phyloP scores from a whole-genome alignment of 1,284 basidiomycete species.

The Bondarzewia mesenterica region DNA sequence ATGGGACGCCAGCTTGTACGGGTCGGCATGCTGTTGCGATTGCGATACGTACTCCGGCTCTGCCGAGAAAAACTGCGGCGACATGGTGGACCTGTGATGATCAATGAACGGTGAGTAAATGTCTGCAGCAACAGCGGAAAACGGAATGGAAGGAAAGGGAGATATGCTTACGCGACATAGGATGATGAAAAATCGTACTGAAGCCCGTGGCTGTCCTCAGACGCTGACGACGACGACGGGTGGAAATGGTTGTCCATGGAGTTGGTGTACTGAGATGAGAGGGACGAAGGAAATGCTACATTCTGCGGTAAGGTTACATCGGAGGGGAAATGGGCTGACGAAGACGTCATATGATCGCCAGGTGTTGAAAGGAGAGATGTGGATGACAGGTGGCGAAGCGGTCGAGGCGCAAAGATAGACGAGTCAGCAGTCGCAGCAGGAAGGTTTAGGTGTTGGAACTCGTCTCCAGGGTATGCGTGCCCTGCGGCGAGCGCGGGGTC shows the following conservation, averaged over 20 bases:
- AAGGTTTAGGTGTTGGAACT: not conserved
- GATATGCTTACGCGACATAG: not conserved
- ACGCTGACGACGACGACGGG: no score
- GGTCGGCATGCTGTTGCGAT: not conserved
- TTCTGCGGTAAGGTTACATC: not conserved
- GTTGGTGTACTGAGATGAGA: not conserved
- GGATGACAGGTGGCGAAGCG: not conserved
- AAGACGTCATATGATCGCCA: not conserved
- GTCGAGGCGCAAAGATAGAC: not conserved
- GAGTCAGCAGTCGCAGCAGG: not conserved
- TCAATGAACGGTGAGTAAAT: not conserved
- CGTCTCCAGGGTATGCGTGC: not conserved
- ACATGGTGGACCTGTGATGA: not conserved
- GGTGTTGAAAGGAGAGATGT: not conserved
- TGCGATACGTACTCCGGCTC: not conserved
- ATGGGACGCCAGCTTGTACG: not conserved
- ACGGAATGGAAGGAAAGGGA: not conserved
- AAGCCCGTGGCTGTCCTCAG: not conserved
- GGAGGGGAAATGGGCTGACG: not conserved
- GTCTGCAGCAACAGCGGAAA: not conserved
- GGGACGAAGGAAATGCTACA: not conserved
- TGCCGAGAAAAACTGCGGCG: not conserved
- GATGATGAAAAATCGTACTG: not conserved
- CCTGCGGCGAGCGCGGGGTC: not conserved
- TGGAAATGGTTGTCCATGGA: not conserved